Base-by-base conservation (phyloP, 805 yeast species). In the Torulaspora maleeae region DNA sequence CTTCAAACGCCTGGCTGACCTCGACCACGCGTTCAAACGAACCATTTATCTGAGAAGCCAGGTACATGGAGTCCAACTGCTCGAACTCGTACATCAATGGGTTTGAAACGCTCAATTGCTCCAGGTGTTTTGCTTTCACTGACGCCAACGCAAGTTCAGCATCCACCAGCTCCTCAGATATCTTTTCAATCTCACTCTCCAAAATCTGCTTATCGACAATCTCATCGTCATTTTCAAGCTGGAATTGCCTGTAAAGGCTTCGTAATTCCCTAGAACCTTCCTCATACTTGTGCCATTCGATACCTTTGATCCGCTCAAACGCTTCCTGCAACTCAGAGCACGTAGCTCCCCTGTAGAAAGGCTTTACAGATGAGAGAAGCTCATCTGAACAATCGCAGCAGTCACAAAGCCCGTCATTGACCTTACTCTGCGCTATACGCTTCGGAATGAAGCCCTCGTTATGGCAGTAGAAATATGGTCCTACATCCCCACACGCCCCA, bases 301-400 rank as follows among this genome's bases (percentile, higher is more conserved):
- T n/a, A 3, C 63, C 62, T 2, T 51, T 49, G 7, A 60, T 44
- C 28, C 50, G 44, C 17, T 62, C 50, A 33, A 58, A 61, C 27
- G 53, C 48, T 6, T 54, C 45, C 28, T 61, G 53, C 36, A 71
- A 52, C 28, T 58, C 59, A 3, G 35, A 47, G 50, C 73, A 68
- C 25, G 43, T 48, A 34, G 46, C 13, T 11, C 41, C 40, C 9
- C 38, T 25, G 37, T 45, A 38, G 15, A 41, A 37, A 20, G 43
- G 45, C 33, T 35, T 41, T 11, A 28, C 45, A 16, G 43, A 38
- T 4, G 48, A 25, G 12, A 46, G 30, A n/a, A 27, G 63, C 63
- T 93, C 99, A 66, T 93, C 99, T 1, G 88, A 76, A 7, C 99
- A 98, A 67, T 93, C 99, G 66, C 99, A 93, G 65, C 99, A 93